Evolutionary conservation across 345 rosid species (phyloP), one percentile per base, ranked within the genome.

Genomic region (Dipteronia dyeriana): DNA sequence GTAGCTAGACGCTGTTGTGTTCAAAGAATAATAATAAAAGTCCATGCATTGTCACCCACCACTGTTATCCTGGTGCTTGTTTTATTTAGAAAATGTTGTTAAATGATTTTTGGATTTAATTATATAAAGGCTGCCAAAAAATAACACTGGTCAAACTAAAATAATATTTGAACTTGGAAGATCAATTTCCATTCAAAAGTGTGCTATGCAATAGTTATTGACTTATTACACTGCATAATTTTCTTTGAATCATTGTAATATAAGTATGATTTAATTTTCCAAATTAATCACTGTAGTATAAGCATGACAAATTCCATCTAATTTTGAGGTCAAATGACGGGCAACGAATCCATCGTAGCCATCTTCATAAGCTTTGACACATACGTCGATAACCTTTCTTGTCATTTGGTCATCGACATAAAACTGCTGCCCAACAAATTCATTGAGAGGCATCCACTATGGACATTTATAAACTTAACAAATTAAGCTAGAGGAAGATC

Each of bases 361-460:
- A 39, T 79, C 81, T 60, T 84, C 82, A 53, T 74, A 16, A 0
- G 86, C 84, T 6, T 82, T 84, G 23, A 78, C 68, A 59, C 88
- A 88, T 19, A 82, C 62, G 7, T 87, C 89, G 1, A 82, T 82
- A 16, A 80, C 76, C 73, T 72, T 81, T 49, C 29, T 84, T 8
- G 85, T 82, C 90, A 84, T 82, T 5, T 83, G 82, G 20, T 85
- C 89, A 23, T 84, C 88, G 53, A 77, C 49, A 49, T 85, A 85
- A 75, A 78, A 87, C 12, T 87, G 79, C 3, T 87, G 90, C 6
- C 75, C 65, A 4, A 84, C 75, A 16, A 82, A 76, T 66, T 90
- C 90, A 20, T 78, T 81, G 0, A 85, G 12, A 9, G 62, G 70
- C 90, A 88, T 90, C 91, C 91, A 86, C 91, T 88, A 78, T 5